A percentile compares a stretch with the other conserved stretches of the same genome.
phyloP scores from a whole-genome alignment of 2,329 filamentous ascomycete species.

The Scopulariopsis brevicaulis region DNA sequence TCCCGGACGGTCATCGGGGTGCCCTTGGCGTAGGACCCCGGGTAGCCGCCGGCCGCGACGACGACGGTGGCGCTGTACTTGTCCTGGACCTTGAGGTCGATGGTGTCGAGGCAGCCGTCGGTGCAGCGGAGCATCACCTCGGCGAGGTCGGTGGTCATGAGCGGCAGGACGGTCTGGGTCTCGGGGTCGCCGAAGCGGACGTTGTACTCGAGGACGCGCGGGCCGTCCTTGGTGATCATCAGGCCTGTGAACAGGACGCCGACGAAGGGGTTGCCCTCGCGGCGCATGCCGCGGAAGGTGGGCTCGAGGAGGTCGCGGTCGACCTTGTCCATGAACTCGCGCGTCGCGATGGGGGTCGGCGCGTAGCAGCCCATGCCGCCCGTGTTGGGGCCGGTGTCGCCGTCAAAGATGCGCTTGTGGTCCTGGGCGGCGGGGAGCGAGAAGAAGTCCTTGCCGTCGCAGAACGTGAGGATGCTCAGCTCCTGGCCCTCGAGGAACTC shows the following conservation, averaged over 20 bases:
- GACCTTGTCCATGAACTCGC: slow-evolving; percentile 65
- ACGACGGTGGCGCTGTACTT: slow-evolving; percentile 84
- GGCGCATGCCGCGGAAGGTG: slow-evolving; percentile 78
- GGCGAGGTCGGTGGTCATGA: slow-evolving; percentile 79
- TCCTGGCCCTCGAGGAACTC: slow-evolving; percentile 89
- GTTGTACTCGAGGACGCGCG: slow-evolving; percentile 85
- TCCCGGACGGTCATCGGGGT: slow-evolving; percentile 43
- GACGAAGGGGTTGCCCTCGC: slow-evolving; percentile 62
- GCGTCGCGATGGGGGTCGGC: slow-evolving; percentile 69
- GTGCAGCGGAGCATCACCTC: slow-evolving; percentile 82
- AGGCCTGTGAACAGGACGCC: slow-evolving; percentile 81
- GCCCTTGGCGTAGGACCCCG: slow-evolving; percentile 74
- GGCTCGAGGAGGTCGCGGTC: slow-evolving; percentile 78
- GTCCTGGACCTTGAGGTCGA: slow-evolving; percentile 54
- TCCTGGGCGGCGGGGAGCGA: slow-evolving; percentile 88
- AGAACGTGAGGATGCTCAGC: slow-evolving; percentile 82
- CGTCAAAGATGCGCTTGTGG: slow-evolving; percentile 90
- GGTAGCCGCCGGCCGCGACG: slow-evolving; percentile 87
- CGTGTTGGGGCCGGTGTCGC: slow-evolving; percentile 84
- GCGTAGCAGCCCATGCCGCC: slow-evolving; percentile 98
- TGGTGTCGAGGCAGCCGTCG: slow-evolving; percentile 59
- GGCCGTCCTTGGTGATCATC: slow-evolving; percentile 76
- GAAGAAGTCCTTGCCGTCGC: slow-evolving; percentile 74
- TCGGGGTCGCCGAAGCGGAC: slow-evolving; percentile 89
- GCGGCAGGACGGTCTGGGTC: slow-evolving; percentile 73